Percentiles rank a stretch among this genome's conserved stretches.
These are phyloP conservation scores for Diaporthe capsici DNA, from an alignment of 2,329 filamentous ascomycete genomes.

Conservation along the genomic window DNA sequence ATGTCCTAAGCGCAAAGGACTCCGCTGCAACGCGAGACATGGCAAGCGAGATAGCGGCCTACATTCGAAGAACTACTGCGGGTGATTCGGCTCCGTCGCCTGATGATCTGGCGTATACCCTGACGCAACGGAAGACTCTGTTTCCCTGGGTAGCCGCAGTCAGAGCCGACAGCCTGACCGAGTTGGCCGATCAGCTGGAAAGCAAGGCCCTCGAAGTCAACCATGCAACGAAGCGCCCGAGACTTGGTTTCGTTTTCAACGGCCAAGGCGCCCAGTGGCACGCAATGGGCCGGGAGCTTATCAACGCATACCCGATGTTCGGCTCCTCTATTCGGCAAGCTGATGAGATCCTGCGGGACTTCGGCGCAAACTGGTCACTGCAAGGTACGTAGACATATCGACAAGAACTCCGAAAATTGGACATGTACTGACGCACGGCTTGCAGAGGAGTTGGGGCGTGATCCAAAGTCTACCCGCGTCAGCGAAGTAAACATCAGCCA, in stretches of 20 bases:
- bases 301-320: constrained; percentile 42
- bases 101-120: background rate
- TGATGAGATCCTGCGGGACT: constrained; percentile 41
- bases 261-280: constrained; percentile 53
- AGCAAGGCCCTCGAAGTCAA: background rate
- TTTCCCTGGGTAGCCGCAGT: background rate
- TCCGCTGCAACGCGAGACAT: background rate
- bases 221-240: background rate
- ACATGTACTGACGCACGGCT: background rate
- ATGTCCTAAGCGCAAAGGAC: background rate
- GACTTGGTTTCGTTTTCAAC: constrained; percentile 48
- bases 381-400: background rate
- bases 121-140: background rate
- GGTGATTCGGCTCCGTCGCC: background rate
- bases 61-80: background rate
- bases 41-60: background rate
- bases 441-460: constrained; percentile 40
- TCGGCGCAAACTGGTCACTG: constrained; percentile 47
- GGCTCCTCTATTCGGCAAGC: constrained; percentile 42
- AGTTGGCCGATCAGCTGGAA: constrained; percentile 11
- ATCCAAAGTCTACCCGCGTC: constrained; percentile 45
- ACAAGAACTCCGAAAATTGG: background rate
- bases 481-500: constrained; percentile 49
- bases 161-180: background rate
- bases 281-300: constrained; percentile 47